A percentile compares a stretch with the other conserved stretches of the same genome.
Evolutionary conservation across 306 rosid genomes (phyloP).

Genomic region (Vigna trinervia): DNA sequence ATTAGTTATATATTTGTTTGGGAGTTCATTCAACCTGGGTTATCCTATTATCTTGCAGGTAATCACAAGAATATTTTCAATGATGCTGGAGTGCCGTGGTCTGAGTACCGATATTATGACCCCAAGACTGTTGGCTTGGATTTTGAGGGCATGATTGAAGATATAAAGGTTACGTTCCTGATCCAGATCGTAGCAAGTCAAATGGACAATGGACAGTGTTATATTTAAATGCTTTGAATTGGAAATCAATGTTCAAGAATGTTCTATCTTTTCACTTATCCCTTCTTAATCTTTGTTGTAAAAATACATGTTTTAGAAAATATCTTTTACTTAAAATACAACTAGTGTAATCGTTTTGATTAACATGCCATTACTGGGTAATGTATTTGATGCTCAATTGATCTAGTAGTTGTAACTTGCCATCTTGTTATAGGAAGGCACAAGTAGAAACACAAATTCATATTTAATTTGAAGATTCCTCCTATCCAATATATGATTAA

Average conservation of each 20-base stretch:
- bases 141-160: conserved; percentile 94
- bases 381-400: conserved; percentile 28
- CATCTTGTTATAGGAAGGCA: conserved; percentile 18
- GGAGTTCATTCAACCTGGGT: conserved; percentile 15
- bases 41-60: conserved; percentile 58
- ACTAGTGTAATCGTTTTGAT: conserved; percentile 24
- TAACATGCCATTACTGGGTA: conserved; percentile 23
- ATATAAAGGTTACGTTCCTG: conserved; percentile 71
- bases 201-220: conserved; percentile 23
- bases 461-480: conserved; percentile 28
- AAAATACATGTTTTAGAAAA: conserved; percentile 14
- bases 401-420: conserved; percentile 23
- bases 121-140: conserved; percentile 99
- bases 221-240: conserved; percentile 3
- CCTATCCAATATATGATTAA: conserved; percentile 2
- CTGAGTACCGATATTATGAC: conserved; percentile 91
- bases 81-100: conserved; percentile 92
- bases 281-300: conserved; percentile 1
- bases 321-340: conserved; percentile 28
- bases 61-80: conserved; percentile 98
- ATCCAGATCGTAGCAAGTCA: conserved; percentile 29
- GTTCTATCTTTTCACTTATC: not conserved
- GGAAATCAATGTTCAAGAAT: conserved; percentile 6
- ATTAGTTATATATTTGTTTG: conserved; percentile 37
- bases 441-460: not conserved